Evolutionary conservation across 2,329 filamentous ascomycete species (phyloP).

Genomic region (Fusarium sambucinum): DNA sequence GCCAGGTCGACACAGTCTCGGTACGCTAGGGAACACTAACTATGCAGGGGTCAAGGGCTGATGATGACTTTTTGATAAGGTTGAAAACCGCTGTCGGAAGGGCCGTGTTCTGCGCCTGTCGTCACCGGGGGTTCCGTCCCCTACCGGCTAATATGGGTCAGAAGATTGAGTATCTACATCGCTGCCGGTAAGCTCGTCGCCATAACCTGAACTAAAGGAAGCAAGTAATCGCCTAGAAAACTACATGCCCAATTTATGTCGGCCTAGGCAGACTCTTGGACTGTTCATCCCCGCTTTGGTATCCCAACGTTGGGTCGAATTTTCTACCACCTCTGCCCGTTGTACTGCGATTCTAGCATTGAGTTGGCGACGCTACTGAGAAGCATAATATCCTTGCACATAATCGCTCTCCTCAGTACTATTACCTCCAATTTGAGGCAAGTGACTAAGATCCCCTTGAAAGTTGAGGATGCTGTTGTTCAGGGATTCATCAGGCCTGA

Average conservation of each 20-base stretch:
- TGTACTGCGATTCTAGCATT: background rate
- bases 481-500: background rate
- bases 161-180: background rate
- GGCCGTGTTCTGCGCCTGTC: background rate
- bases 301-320: too few relatives aligned
- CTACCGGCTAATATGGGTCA: background rate
- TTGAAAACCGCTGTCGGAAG: background rate
- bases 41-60: background rate
- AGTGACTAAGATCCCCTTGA: constrained; percentile 5
- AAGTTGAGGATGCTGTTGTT: constrained; percentile 20
- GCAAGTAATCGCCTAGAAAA: too few relatives aligned
- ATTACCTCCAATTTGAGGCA: background rate
- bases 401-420: background rate
- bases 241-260: background rate
- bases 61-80: background rate
- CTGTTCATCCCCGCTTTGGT: background rate
- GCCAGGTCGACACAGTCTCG: background rate
- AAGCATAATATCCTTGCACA: background rate
- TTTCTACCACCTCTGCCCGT: background rate
- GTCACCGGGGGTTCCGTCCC: background rate
- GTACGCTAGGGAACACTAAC: fast-evolving
- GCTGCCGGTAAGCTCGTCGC: too few relatives aligned
- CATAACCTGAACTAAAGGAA: too few relatives aligned
- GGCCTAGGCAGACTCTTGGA: background rate
- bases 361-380: background rate